Base-by-base conservation (phyloP, 2,329 filamentous ascomycete genomes). In the Bisporella sp. region DNA sequence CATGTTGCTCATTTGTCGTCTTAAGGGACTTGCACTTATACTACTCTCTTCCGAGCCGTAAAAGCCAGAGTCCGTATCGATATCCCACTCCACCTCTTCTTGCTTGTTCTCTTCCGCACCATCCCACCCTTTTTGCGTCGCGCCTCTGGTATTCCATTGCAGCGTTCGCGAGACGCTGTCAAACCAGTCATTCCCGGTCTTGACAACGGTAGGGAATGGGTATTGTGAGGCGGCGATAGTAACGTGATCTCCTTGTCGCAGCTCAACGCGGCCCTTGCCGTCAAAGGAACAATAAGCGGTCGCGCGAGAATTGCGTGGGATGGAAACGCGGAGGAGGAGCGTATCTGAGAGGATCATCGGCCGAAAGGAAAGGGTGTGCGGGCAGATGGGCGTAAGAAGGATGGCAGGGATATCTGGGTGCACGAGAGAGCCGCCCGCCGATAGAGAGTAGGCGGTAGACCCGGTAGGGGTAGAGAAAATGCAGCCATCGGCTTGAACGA, bases 201-300 rank as follows among this genome's bases (percentile, higher is more conserved):
- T 87, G 51, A 95, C 89, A 41, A 99, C 92, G 1, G 93, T 97
- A 3, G 93, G 93, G 73, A 99, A 97, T 0, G 93, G 93, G 64
- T 96, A 99, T 66, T 95, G 90, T 31, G 88, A 95, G 4, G 93
- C 93, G 40, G 92, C 89, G 62, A 99, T 93, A 54, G 92, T 96
- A 66, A 99, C 93, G 62, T 92, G 88, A 70, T 99, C 93, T 48
- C 93, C 93, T 63, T 92, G 89, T 55, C 85, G 85, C 35, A 99
- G 82, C 69, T 99, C 92, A 41, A 99, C 81, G 46, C 93, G 89
- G 50, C 90, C 91, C 69, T 97, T 99, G 68, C 93, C 93, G 66
- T 99, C 93, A 66, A 99, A 99, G 40, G 90, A 89, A 66, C 92
- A 96, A 74, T 96, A 96, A 1, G 93, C 93, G 0, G 90, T 96